phyloP scores from a whole-genome alignment of 345 rosid genomes.

The Eucalyptus microcorys region DNA sequence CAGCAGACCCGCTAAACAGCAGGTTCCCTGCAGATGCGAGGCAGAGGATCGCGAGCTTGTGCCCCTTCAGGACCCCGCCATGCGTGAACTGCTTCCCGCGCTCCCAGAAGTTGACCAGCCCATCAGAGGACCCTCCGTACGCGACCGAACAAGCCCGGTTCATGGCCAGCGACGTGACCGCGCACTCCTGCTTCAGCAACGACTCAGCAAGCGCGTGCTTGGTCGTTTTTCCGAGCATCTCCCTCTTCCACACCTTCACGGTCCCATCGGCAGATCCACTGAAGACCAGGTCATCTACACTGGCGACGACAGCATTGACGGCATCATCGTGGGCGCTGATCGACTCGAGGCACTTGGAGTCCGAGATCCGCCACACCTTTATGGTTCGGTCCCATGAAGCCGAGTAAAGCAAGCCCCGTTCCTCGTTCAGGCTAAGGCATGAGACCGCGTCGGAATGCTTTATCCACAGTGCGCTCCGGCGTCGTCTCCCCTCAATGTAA shows the following conservation, averaged over 20 bases:
- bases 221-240: conserved; percentile 30
- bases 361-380: conserved; percentile 86
- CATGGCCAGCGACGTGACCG: conserved; percentile 76
- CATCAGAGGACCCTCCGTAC: conserved; percentile 90
- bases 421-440: conserved; percentile 63
- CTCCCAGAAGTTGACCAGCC: conserved; percentile 83
- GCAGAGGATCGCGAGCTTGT: conserved; percentile 85
- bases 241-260: conserved; percentile 78
- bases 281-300: conserved; percentile 40
- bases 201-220: conserved; percentile 50
- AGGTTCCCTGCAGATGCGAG: conserved; percentile 58
- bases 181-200: conserved; percentile 72
- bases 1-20: conserved; percentile 91
- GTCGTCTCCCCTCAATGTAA: conserved; percentile 62
- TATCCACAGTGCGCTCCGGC: conserved; percentile 76
- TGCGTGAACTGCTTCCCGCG: conserved; percentile 53
- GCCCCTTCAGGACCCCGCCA: conserved; percentile 76
- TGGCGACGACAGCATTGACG: conserved; percentile 63
- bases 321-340: conserved; percentile 89
- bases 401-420: conserved; percentile 57
- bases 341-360: conserved; percentile 82
- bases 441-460: conserved; percentile 87
- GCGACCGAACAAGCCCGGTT: conserved; percentile 26
- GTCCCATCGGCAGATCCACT: conserved; percentile 96
- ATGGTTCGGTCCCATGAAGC: conserved; percentile 94